Evolutionary conservation across 495 filamentous ascomycete genomes (phyloP).

Genomic region (Viridothelium virens): DNA sequence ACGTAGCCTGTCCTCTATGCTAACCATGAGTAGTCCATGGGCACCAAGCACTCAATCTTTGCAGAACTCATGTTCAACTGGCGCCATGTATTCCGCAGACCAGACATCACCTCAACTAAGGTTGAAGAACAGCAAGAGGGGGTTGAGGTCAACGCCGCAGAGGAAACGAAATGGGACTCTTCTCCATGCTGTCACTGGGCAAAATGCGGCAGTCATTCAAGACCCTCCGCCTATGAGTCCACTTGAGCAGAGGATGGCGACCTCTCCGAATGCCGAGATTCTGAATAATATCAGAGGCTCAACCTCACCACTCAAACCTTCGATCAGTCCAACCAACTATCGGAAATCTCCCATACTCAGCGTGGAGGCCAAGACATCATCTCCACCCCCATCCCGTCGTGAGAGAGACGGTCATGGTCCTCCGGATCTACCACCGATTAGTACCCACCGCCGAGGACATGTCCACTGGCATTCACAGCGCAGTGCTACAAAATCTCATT

Average conservation of each 20-base stretch:
- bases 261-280: constrained; percentile 32
- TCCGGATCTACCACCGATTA: background rate
- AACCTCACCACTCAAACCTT: background rate
- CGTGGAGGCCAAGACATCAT: background rate
- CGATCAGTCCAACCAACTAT: constrained; percentile 6
- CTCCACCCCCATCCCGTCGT: background rate
- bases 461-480: background rate
- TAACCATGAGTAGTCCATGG: constrained; percentile 7
- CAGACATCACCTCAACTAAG: background rate
- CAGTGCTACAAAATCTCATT: background rate
- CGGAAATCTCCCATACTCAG: background rate
- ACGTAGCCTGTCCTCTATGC: constrained; percentile 9
- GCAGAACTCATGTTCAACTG: constrained; percentile 3
- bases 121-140: background rate
- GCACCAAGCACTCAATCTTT: background rate
- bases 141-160: background rate
- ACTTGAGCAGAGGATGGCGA: constrained; percentile 32
- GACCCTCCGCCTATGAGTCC: constrained; percentile 17
- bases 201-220: background rate
- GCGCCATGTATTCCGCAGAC: constrained; percentile 1
- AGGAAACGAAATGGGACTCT: constrained; percentile 10
- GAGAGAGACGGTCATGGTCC: background rate
- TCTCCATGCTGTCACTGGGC: background rate
- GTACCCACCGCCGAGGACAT: background rate
- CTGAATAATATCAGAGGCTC: constrained; percentile 22